Evolutionary conservation across 805 yeast genomes (phyloP).

Genomic region (Wickerhamia fluorescens): DNA sequence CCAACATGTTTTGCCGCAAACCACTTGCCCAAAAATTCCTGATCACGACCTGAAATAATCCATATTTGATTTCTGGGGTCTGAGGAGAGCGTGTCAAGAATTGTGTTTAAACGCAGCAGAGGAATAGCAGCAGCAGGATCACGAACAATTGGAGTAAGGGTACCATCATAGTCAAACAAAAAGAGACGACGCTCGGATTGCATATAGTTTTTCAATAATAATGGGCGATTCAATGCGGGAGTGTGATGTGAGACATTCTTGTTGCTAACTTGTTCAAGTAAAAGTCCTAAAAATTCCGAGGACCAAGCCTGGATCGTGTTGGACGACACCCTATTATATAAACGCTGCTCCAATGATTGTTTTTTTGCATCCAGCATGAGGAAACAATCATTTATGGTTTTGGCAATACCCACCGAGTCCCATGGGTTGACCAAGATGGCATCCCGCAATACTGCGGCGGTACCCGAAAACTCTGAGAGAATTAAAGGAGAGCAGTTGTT

Average conservation of each 20-base stretch:
- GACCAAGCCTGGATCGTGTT: constrained; percentile 84
- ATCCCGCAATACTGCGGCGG: constrained; percentile 61
- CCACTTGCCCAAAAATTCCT: constrained; percentile 81
- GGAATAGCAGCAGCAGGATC: constrained; percentile 99
- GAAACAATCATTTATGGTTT: constrained; percentile 66
- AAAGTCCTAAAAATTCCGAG: constrained; percentile 46
- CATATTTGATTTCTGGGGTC: constrained; percentile 86
- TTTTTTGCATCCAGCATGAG: constrained; percentile 44
- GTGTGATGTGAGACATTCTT: constrained; percentile 41
- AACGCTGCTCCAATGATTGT: constrained; percentile 38
- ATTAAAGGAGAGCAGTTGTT: constrained; percentile 68
- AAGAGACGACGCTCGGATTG: constrained; percentile 65
- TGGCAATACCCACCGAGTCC: constrained; percentile 93
- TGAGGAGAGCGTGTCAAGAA: constrained; percentile 51
- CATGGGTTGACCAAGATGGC: constrained; percentile 91
- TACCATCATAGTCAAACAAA: constrained; percentile 95
- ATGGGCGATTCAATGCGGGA: constrained; percentile 75
- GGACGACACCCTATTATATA: constrained; percentile 57
- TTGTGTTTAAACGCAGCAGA: constrained; percentile 56
- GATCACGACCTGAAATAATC: constrained; percentile 96
- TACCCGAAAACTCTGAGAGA: constrained; percentile 90
- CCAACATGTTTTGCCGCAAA: constrained; percentile 71
- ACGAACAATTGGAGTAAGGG: constrained; percentile 89
- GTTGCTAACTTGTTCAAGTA: constrained; percentile 33
- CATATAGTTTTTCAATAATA: constrained; percentile 52